phyloP scores from a whole-genome alignment of 768 basidiomycete genomes.

The Hygrocybe punicea region DNA sequence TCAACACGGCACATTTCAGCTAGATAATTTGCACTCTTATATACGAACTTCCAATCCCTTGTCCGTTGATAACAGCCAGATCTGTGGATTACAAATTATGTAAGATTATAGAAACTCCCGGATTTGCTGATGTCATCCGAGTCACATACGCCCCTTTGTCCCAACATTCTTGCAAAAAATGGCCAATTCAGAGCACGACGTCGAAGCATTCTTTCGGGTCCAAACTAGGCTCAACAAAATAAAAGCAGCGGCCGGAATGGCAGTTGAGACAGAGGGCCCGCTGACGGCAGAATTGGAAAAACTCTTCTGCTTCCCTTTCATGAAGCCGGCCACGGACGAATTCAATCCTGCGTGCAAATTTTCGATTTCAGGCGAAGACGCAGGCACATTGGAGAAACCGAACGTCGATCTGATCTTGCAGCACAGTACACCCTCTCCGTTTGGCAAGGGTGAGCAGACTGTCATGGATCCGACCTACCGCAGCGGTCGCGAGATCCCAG shows the following conservation, averaged over 20 bases:
- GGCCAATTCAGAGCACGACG: background rate
- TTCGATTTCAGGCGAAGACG: slow-evolving; percentile 9
- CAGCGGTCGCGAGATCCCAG: slow-evolving; percentile 13
- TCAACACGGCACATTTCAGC: no score
- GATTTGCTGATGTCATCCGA: no score
- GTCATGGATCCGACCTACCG: slow-evolving; percentile 17
- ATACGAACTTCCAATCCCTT: no score
- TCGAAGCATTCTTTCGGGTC: background rate
- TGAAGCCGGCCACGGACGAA: background rate
- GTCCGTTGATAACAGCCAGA: no score
- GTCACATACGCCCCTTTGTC: background rate
- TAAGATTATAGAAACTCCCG: no score
- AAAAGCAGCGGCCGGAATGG: background rate
- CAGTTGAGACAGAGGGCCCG: background rate
- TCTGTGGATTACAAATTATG: no score
- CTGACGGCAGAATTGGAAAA: background rate
- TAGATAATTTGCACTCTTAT: no score
- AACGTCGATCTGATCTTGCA: slow-evolving; percentile 13
- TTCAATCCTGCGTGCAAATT: background rate
- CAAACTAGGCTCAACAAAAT: background rate
- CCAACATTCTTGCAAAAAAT: background rate
- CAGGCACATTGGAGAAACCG: slow-evolving; percentile 12
- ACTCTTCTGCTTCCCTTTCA: slow-evolving; percentile 1
- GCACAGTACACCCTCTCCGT: slow-evolving; percentile 12
- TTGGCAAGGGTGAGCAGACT: slow-evolving; percentile 16